phyloP scores from a whole-genome alignment of 1,284 basidiomycete species.

The Cronartium ribicola region DNA sequence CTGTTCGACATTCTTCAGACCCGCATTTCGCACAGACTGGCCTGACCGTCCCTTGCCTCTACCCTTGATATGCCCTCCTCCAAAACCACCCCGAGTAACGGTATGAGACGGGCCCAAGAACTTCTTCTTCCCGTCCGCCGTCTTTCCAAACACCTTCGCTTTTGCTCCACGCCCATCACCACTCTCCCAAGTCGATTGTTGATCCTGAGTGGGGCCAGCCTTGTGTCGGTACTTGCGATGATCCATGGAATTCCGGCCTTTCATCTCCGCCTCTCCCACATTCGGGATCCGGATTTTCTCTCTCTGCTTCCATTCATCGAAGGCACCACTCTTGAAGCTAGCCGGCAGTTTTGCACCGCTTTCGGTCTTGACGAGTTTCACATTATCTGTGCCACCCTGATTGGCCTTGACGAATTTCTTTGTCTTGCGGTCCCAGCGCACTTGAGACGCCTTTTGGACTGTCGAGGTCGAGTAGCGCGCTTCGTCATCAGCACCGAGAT shows the following conservation, averaged over 20 bases:
- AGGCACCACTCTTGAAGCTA: constrained; percentile 84
- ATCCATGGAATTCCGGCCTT: constrained; percentile 28
- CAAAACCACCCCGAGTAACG: constrained; percentile 37
- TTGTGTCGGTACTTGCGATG: constrained; percentile 30
- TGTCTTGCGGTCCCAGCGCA: constrained; percentile 92
- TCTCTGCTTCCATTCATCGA: constrained; percentile 89
- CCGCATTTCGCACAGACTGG: constrained; percentile 50
- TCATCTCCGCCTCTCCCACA: constrained; percentile 69
- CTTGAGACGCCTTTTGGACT: constrained; percentile 63
- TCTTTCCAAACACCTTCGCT: constrained; percentile 61
- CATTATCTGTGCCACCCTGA: constrained; percentile 80
- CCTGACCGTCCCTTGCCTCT: constrained; percentile 47
- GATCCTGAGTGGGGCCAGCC: constrained; percentile 37
- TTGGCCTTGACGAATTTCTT: constrained; percentile 87
- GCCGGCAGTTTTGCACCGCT: constrained; percentile 89
- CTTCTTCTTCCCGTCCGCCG: constrained; percentile 45
- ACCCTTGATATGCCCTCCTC: constrained; percentile 42
- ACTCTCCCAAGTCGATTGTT: constrained; percentile 61
- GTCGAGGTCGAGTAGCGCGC: constrained; percentile 58
- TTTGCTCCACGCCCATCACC: constrained; percentile 49
- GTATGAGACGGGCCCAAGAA: constrained; percentile 33
- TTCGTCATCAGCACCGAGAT: constrained; percentile 74
- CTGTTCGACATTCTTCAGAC: constrained; percentile 68
- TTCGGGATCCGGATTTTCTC: constrained; percentile 67
- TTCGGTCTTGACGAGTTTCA: constrained; percentile 90